A percentile compares a stretch with the other conserved stretches of the same genome.
These are phyloP conservation scores for Falciphora oryzae DNA, from an alignment of 2,329 filamentous ascomycete genomes.

Conservation along the genomic window DNA sequence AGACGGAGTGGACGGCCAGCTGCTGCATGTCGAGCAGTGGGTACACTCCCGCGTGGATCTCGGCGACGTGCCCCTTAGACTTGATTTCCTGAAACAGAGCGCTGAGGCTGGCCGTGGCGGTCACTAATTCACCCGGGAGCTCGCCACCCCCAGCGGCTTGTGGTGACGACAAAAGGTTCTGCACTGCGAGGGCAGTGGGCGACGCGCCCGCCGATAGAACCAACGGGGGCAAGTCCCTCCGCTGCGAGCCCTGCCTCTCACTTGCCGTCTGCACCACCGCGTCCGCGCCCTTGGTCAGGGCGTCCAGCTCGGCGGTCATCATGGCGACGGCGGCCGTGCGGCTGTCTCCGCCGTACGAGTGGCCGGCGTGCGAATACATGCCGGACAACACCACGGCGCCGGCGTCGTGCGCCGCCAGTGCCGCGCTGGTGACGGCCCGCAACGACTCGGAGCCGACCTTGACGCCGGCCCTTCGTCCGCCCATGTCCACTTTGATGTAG, in stretches of 20 bases:
- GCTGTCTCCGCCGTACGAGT: conserved; percentile 57
- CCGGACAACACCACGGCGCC: conserved; percentile 46
- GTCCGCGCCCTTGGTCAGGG: conserved; percentile 40
- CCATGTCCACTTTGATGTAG: conserved; percentile 72
- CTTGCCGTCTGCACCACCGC: conserved; percentile 6
- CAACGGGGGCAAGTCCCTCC: conserved; percentile 21
- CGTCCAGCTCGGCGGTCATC: conserved; percentile 54
- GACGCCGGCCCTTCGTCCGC: conserved; percentile 65
- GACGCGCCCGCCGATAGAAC: conserved; percentile 70
- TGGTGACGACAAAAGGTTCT: conserved; percentile 36
- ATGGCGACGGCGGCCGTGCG: conserved; percentile 51
- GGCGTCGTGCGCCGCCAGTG: conserved; percentile 36
- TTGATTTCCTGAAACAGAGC: conserved; percentile 18
- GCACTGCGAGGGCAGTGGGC: conserved; percentile 63
- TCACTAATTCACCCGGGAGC: conserved; percentile 20
- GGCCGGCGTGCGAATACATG: conserved; percentile 67
- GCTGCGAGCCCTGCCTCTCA: neutral
- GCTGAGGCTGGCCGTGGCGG: conserved; percentile 26
- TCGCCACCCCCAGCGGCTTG: neutral
- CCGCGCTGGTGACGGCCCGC: conserved; percentile 36
- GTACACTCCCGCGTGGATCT: conserved; percentile 68
- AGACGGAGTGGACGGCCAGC: conserved; percentile 60
- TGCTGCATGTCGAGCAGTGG: conserved; percentile 74
- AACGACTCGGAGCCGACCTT: conserved; percentile 41
- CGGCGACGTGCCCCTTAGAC: conserved; percentile 26